Evolutionary conservation across 2,329 filamentous ascomycete genomes (phyloP), one percentile per base, ranked within the genome.

Genomic region (Diaporthe capsici): DNA sequence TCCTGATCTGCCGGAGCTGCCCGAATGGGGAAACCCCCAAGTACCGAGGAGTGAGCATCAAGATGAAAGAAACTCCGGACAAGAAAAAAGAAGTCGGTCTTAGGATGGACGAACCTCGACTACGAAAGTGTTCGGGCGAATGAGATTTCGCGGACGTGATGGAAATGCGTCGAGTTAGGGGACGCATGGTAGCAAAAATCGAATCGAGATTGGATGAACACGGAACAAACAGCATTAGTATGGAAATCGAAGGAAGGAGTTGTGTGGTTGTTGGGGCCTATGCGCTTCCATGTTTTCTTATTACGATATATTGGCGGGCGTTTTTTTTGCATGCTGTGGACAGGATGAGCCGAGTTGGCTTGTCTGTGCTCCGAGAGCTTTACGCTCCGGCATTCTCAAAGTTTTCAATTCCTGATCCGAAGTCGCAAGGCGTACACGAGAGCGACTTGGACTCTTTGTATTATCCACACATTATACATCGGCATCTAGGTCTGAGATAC

Each of bases 401-500:
- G 22, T 55, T 53, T 55, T 65, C n/a, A n/a, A 47, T 65, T 53
- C 71, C 17, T 12, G n/a, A 20, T 63, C 31, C 57, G 7, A 42
- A 44, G 71, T 55, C 51, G 70, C 51, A 37, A 17, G 47, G 28
- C 9, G 9, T 37, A 61, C 49, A 37, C 17, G 47, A 65, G 47
- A 34, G 51, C 31, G 71, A 65, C 47, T 65, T 73, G 37, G 71
- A 20, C 37, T 44, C 13, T 17, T 44, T 55, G 31, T 58, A 20
- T 65, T 72, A 53, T 15, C 34, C 49, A 53, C 47, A 20, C 13
- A 39, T 53, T 53, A 70, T 42, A 55, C 34, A 70, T 42, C 55
- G 31, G 49, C 47, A 73, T 53, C 58, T 73, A 73, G 71, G 71
- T 65, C 42, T 73, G 25, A 55, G 71, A 65, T 65, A 73, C 47